Evolutionary conservation across 2,329 filamentous ascomycete species (phyloP), one percentile per base, ranked within the genome.

Genomic region (Rhynchosporium secalis): DNA sequence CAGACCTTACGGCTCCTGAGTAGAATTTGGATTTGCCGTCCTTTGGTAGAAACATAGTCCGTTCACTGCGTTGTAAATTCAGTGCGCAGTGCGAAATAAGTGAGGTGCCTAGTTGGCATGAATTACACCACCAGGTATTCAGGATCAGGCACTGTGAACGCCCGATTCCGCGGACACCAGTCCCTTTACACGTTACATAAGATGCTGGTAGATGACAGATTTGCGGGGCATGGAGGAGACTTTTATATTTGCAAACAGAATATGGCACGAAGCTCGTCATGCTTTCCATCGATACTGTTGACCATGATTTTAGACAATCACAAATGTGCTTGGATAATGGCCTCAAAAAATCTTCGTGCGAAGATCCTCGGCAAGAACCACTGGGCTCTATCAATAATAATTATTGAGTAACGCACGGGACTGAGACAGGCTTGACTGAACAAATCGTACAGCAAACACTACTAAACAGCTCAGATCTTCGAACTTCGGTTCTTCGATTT

Each of bases 401-500:
- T n/a, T 13, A n/a, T 43, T 43, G 2, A 28, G n/a, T 46, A 6
- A 3, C n/a, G 4, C n/a, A 26, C 10, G 10, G 10, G 10, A 6
- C n/a, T 5, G 43, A 31, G 20, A 29, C n/a, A 7, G 7, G n/a
- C 43, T 15, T 40, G n/a, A 33, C 9, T 13, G 36, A 40, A 40
- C 10, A 13, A 41, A 15, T 13, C n/a, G 12, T 46, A 58, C 6
- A 20, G 12, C 3, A 28, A 36, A 13, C 7, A 20, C 3, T 6
- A 48, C 28, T 15, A 31, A 7, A 28, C 3, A 7, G 10, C 6
- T 58, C 56, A 71, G 10, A 71, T 65, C 38, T 71, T 71, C 5
- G 68, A 71, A n/a, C 54, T 41, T 26, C 68, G 49, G 13, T 29
- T 63, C 49, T 62, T 66, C 12, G 68, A 69, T 63, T 70, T 70